phyloP scores from a whole-genome alignment of 208 protist genomes.

The Acanthamoeba royreba region DNA sequence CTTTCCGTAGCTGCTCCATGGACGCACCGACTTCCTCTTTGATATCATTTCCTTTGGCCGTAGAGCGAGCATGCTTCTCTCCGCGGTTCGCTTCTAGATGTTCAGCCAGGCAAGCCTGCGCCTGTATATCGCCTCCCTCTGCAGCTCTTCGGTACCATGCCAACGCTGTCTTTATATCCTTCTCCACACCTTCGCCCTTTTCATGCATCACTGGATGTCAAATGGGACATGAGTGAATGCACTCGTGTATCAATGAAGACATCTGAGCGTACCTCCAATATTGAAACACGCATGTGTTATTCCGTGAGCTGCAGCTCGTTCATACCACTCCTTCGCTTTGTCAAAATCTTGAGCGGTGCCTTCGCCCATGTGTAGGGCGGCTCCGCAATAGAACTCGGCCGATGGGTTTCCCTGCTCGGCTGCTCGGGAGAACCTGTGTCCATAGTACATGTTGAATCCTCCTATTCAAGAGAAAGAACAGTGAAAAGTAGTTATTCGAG shows the following conservation, averaged over 20 bases:
- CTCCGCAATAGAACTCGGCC: conserved; percentile 15
- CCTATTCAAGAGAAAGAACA: too few relatives aligned
- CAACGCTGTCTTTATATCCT: not conserved
- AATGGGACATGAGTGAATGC: not conserved
- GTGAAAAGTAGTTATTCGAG: too few relatives aligned
- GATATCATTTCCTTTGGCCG: not conserved
- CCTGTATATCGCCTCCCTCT: not conserved
- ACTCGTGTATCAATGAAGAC: not conserved
- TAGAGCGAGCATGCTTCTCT: not conserved
- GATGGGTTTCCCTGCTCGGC: not conserved
- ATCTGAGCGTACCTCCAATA: not conserved
- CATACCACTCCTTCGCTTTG: not conserved
- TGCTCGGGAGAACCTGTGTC: not conserved
- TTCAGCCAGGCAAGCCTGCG: conserved; percentile 5
- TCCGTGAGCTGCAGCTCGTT: not conserved
- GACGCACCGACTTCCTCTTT: not conserved
- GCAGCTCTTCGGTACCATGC: not conserved
- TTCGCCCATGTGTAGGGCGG: not conserved
- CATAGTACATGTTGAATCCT: too few relatives aligned
- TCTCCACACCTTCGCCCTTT: not conserved
- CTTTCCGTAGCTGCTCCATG: not conserved
- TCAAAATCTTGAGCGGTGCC: not conserved
- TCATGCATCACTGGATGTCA: conserved; percentile 15
- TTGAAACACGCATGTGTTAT: not conserved
- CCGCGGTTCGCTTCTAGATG: not conserved